phyloP scores from a whole-genome alignment of 2,329 filamentous ascomycete genomes.

The Trichoderma sp. region DNA sequence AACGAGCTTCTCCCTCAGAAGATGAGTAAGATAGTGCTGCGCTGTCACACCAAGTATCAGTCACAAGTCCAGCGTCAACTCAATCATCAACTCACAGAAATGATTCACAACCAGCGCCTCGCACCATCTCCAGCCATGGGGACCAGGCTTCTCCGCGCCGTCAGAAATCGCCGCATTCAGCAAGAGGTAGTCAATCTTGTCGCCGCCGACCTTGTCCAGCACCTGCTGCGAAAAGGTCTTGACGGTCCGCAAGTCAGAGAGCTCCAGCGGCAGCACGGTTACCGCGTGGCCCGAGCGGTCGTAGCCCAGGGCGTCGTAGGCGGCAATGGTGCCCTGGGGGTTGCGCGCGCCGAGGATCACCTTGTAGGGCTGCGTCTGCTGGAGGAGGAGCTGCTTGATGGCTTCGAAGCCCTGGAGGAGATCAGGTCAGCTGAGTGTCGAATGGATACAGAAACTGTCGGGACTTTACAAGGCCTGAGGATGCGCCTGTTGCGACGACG shows the following conservation, averaged over 20 bases:
- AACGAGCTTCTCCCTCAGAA: conserved; percentile 52
- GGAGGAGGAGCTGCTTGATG: conserved; percentile 52
- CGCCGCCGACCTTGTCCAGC: conserved; percentile 46
- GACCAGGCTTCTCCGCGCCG: conserved; percentile 41
- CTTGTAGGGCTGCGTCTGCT: conserved; percentile 49
- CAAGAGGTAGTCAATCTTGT: conserved; percentile 52
- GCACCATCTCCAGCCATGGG: conserved; percentile 52
- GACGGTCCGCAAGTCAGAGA: conserved; percentile 49
- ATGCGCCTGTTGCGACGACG: conserved; percentile 53
- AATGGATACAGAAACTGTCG: background rate
- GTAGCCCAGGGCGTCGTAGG: conserved; percentile 47
- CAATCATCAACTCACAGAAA: conserved; percentile 49
- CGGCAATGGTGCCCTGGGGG: conserved; percentile 44
- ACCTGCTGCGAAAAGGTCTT: conserved; percentile 51
- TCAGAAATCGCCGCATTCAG: conserved; percentile 53
- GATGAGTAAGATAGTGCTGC: conserved; percentile 56
- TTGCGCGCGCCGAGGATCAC: conserved; percentile 56
- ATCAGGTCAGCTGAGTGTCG: background rate
- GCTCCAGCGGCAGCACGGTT: conserved; percentile 52
- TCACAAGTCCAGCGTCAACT: no score
- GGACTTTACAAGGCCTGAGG: conserved; percentile 49
- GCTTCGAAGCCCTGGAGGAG: conserved; percentile 52
- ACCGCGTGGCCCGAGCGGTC: conserved; percentile 46
- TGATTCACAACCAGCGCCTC: conserved; percentile 56
- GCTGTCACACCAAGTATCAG: conserved; percentile 39